Evolutionary conservation across 2,329 filamentous ascomycete genomes (phyloP).

Genomic region (Thelonectria olida): DNA sequence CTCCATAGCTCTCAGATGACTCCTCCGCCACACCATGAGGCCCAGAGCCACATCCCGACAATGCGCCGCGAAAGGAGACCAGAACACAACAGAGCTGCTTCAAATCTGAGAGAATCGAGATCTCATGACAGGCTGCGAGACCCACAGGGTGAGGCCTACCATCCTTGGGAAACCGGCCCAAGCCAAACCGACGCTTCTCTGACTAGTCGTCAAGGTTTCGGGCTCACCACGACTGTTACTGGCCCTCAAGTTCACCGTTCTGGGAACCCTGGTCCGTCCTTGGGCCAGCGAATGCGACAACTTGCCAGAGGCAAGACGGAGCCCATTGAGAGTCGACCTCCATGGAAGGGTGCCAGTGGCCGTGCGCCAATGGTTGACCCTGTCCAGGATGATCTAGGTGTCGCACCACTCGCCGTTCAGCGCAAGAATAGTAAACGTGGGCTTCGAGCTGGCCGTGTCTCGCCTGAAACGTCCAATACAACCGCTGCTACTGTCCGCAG

Average conservation of each 20-base stretch:
- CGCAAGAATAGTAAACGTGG: constrained; percentile 58
- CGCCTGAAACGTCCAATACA: constrained; percentile 48
- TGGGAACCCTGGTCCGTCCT: constrained; percentile 40
- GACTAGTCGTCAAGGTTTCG: constrained; percentile 25
- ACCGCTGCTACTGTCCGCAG: constrained; percentile 46
- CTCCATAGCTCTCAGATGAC: constrained; percentile 26
- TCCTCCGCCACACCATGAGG: constrained; percentile 19
- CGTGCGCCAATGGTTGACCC: constrained; percentile 71
- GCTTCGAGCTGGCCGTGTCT: constrained; percentile 36
- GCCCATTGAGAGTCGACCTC: constrained; percentile 57
- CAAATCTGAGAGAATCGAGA: constrained; percentile 50
- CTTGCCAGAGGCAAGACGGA: constrained; percentile 48
- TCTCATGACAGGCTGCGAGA: constrained; percentile 35
- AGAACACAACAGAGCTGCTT: constrained; percentile 51
- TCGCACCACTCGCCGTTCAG: constrained; percentile 65
- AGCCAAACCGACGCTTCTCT: constrained; percentile 9
- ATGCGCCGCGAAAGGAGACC: constrained; percentile 62
- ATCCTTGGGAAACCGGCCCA: constrained; percentile 33
- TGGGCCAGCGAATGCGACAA: constrained; percentile 47
- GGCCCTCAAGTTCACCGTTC: constrained; percentile 31
- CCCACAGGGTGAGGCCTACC: constrained; percentile 10
- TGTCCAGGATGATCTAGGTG: constrained; percentile 67
- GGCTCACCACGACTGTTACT: constrained; percentile 40
- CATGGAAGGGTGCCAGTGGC: constrained; percentile 80
- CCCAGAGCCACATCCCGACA: constrained; percentile 58